These are phyloP conservation scores for Uromyces viciae-fabae DNA, from an alignment of 1,284 basidiomycete genomes.

Conservation along the genomic window DNA sequence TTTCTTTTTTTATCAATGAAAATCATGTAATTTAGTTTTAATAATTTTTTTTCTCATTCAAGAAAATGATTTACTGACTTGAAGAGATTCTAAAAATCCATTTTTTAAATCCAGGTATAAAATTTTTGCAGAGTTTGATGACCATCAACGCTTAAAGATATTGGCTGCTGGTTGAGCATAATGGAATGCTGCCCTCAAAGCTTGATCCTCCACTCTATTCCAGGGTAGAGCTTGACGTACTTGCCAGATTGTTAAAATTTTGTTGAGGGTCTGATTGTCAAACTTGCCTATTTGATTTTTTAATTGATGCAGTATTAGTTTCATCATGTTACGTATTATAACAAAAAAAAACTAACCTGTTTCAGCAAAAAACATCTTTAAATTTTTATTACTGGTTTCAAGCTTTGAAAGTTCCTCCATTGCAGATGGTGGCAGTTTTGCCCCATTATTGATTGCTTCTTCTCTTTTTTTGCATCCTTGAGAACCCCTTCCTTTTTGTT, in stretches of 20 bases:
- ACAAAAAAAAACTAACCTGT: too few relatives aligned
- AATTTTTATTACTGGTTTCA: background rate
- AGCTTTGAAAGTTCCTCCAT: background rate
- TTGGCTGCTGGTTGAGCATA: background rate
- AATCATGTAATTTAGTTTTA: background rate
- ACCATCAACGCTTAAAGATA: background rate
- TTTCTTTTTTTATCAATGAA: background rate
- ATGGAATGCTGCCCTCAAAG: background rate
- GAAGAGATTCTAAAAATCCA: too few relatives aligned
- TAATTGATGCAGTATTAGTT: too few relatives aligned
- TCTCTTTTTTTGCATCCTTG: too few relatives aligned
- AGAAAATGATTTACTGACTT: background rate
- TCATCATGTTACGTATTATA: too few relatives aligned
- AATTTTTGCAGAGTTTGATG: background rate
- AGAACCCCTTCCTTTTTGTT: too few relatives aligned
- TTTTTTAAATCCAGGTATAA: background rate
- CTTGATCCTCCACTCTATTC: background rate
- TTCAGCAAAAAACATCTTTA: background rate
- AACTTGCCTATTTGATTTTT: background rate
- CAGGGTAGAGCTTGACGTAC: background rate
- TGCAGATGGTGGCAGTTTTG: background rate
- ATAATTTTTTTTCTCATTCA: background rate
- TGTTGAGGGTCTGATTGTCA: background rate
- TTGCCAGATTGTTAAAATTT: background rate
- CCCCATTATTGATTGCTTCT: background rate